phyloP scores from a whole-genome alignment of 2,329 filamentous ascomycete genomes.

The Fusarium musae region DNA sequence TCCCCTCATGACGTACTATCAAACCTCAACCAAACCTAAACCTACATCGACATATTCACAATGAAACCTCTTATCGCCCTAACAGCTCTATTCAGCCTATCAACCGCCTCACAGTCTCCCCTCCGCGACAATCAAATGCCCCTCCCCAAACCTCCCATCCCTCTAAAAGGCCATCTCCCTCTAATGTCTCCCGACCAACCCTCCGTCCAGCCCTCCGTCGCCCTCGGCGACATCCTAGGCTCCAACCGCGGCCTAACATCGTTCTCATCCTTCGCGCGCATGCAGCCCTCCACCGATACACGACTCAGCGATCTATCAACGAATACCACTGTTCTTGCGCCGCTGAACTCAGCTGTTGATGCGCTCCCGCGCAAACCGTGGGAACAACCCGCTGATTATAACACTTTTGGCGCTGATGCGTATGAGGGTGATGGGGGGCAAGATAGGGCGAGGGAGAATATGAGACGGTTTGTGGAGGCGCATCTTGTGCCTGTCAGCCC shows the following conservation, averaged over 20 bases:
- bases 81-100: constrained; percentile 27
- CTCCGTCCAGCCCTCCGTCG: constrained; percentile 61
- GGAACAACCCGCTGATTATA: constrained; percentile 81
- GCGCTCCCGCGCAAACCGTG: constrained; percentile 85
- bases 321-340: constrained; percentile 89
- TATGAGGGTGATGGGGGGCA: constrained; percentile 82
- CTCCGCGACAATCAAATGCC: constrained; percentile 9
- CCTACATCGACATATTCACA: constrained; percentile 5
- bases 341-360: constrained; percentile 84
- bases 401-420: constrained; percentile 71
- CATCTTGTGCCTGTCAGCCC: constrained; percentile 82
- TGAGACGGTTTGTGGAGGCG: constrained; percentile 84
- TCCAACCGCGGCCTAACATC: constrained; percentile 82
- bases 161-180: constrained; percentile 40
- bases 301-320: constrained; percentile 73
- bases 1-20: constrained; percentile 33
- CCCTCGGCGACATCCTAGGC: constrained; percentile 86
- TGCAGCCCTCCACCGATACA: constrained; percentile 74
- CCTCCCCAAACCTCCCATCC: constrained; percentile 2
- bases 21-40: background rate
- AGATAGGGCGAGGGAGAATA: constrained; percentile 79
- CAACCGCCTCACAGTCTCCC: constrained; percentile 16
- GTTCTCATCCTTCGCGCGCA: constrained; percentile 83
- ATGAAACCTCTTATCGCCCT: constrained; percentile 40
- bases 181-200: constrained; percentile 43